Evolutionary conservation across 2,329 filamentous ascomycete genomes (phyloP), one percentile per base, ranked within the genome.

Genomic region (Parascedosporium putredinis): DNA sequence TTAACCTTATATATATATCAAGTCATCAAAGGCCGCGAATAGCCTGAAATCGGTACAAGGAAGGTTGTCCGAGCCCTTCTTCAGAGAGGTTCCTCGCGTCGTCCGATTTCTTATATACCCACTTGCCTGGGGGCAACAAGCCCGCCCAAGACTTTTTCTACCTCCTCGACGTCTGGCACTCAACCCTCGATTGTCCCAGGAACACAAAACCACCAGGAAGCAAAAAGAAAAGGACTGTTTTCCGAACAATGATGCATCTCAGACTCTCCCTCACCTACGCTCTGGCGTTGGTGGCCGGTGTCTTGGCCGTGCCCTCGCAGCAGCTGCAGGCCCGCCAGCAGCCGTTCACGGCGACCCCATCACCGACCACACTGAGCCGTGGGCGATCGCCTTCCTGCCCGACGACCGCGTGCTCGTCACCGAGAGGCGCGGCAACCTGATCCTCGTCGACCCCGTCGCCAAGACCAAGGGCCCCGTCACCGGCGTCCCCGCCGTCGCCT

Each of bases 351-450:
- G 52, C 56, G 47, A 55, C 53, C 23, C 54, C 47, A 57, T 58
- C 51, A 43, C 51, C 38, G 46, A 49, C 38, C 46, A 45, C 24
- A 36, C 45, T 23, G 33, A 49, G 25, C 33, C 33, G n/a, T 49
- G 47, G 61, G 57, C 62, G 36, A 27, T 64, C 48, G 62, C 62
- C 52, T 62, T 64, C 58, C 57, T 64, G 49, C 61, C 62, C 25
- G 60, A 64, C 52, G 52, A 60, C 46, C 59, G 58, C 38, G 49
- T 64, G 53, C 56, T 64, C 55, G 59, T 64, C 54, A 64, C 56
- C 51, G 62, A 64, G 55, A 60, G 55, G 53, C 53, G 55, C 51
- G 62, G 62, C 52, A 58, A 57, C 51, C 55, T 64, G 50, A 27
- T 25, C 50, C 57, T 64, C 50, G 57, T 64, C 53, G 56, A 64